Evolutionary conservation across 2,329 filamentous ascomycete genomes (phyloP).

Genomic region (Ceratocystis eucalypticola): DNA sequence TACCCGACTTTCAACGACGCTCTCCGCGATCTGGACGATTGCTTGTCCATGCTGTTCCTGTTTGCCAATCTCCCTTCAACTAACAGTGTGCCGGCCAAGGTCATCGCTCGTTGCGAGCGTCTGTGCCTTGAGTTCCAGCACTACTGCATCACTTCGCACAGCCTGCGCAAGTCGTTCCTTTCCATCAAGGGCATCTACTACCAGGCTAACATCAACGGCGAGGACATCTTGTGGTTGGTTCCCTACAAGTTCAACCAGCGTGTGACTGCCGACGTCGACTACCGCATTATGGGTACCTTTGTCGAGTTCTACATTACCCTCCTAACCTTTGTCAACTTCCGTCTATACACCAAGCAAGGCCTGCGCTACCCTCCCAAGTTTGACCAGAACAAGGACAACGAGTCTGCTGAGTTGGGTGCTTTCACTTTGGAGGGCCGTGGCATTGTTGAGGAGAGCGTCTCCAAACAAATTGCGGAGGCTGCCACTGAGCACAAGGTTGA

Average conservation of each 20-base stretch:
- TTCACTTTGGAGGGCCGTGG: conserved; percentile 69
- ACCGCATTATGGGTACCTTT: conserved; percentile 98
- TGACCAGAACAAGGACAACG: conserved; percentile 71
- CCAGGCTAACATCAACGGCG: conserved; percentile 90
- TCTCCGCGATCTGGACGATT: conserved; percentile 88
- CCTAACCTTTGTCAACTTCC: conserved; percentile 89
- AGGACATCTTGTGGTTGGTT: conserved; percentile 93
- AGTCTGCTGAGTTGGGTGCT: conserved; percentile 76
- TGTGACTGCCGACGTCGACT: conserved; percentile 87
- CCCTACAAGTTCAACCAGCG: conserved; percentile 97
- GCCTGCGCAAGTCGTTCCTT: conserved; percentile 87
- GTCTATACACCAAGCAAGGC: conserved; percentile 80
- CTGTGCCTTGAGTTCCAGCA: conserved; percentile 94
- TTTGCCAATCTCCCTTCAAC: conserved; percentile 94
- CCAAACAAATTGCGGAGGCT: conserved; percentile 33
- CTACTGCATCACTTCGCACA: conserved; percentile 86
- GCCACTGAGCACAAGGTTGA: conserved; percentile 40
- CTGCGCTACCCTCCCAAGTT: conserved; percentile 95
- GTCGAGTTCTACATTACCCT: conserved; percentile 98
- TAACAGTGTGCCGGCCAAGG: conserved; percentile 79
- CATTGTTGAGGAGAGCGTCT: conserved; percentile 10
- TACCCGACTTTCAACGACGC: conserved; percentile 96
- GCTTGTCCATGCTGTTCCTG: conserved; percentile 88
- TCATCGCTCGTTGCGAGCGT: conserved; percentile 86
- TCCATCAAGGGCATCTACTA: conserved; percentile 99